Percentiles rank a stretch among this genome's conserved stretches.
These are phyloP conservation scores for Mentha longifolia DNA, from an alignment of 257 asterid species.

Conservation along the genomic window DNA sequence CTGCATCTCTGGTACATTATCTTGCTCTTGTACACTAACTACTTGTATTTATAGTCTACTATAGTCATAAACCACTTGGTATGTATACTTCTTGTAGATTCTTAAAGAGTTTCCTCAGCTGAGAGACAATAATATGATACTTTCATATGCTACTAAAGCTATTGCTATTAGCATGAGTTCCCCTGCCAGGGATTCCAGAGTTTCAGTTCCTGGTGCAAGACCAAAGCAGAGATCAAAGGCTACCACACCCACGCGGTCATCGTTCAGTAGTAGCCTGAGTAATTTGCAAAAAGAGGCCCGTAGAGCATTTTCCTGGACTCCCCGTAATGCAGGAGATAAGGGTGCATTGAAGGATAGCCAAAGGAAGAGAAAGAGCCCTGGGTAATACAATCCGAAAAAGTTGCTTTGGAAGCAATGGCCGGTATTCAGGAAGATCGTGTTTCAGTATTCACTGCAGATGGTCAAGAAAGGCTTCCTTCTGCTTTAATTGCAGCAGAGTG, in stretches of 20 bases:
- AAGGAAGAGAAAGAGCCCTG: constrained; percentile 95
- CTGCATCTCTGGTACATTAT: constrained; percentile 86
- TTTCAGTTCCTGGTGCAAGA: constrained; percentile 70
- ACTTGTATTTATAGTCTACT: constrained; percentile 16
- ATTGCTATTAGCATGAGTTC: constrained; percentile 79
- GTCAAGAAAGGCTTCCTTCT: constrained; percentile 93
- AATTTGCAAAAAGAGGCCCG: constrained; percentile 97
- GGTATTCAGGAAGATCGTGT: constrained; percentile 91
- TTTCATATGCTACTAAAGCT: constrained; percentile 89
- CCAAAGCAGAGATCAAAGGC: constrained; percentile 77
- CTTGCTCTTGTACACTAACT: constrained; percentile 33
- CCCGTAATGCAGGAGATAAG: constrained; percentile 85
- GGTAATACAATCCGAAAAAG: constrained; percentile 78
- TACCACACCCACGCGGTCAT: constrained; percentile 77
- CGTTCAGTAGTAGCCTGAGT: constrained; percentile 84
- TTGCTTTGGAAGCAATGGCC: constrained; percentile 91
- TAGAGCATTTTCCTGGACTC: constrained; percentile 97
- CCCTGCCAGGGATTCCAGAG: constrained; percentile 77
- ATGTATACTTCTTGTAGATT: constrained; percentile 56
- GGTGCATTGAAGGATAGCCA: constrained; percentile 69
- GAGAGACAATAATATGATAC: constrained; percentile 79
- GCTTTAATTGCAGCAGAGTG: constrained; percentile 91
- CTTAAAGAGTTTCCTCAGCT: constrained; percentile 83
- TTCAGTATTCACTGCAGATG: constrained; percentile 71
- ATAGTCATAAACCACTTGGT: constrained; percentile 30